phyloP scores from a whole-genome alignment of 352 stramenopile genomes.

The Phytophthora foliorum region DNA sequence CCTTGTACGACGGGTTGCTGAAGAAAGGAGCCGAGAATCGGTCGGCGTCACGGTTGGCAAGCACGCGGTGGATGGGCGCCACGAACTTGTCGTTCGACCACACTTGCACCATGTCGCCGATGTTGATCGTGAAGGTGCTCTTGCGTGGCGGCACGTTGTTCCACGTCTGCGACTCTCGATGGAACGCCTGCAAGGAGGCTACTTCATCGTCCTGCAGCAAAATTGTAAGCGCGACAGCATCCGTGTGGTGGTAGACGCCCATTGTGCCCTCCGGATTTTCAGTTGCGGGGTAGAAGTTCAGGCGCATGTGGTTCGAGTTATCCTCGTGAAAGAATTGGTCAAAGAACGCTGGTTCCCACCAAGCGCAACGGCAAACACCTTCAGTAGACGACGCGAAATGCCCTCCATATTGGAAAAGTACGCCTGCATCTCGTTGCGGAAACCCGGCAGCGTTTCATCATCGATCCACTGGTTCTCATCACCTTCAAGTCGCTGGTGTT shows the following conservation, averaged over 20 bases:
- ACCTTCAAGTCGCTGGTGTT: slow-evolving; percentile 74
- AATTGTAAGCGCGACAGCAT: slow-evolving; percentile 50
- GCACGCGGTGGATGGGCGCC: slow-evolving; percentile 62
- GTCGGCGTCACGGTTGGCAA: slow-evolving; percentile 34
- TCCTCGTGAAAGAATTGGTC: slow-evolving; percentile 58
- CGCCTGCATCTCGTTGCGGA: slow-evolving; percentile 52
- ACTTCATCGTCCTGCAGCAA: slow-evolving; percentile 68
- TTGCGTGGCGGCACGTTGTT: no score
- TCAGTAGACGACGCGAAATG: slow-evolving; percentile 55
- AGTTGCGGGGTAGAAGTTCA: slow-evolving; percentile 91
- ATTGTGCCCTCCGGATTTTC: no score
- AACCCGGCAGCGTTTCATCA: slow-evolving; percentile 51
- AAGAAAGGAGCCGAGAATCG: slow-evolving; percentile 70
- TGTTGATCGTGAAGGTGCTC: slow-evolving; percentile 57
- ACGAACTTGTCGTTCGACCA: slow-evolving; percentile 68
- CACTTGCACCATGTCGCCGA: slow-evolving; percentile 69
- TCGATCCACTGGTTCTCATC: slow-evolving; percentile 88
- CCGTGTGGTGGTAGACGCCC: slow-evolving; percentile 30
- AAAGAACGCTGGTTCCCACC: slow-evolving; percentile 49
- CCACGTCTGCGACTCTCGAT: slow-evolving; percentile 40
- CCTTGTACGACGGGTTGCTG: slow-evolving; percentile 67
- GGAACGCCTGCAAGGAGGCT: slow-evolving; percentile 56
- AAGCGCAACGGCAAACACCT: slow-evolving; percentile 57
- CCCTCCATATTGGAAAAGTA: slow-evolving; percentile 59
- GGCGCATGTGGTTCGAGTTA: slow-evolving; percentile 89